Conservation (phyloP, 108 stramenopile genomes). For the Asterionellopsis glacialis region DNA sequence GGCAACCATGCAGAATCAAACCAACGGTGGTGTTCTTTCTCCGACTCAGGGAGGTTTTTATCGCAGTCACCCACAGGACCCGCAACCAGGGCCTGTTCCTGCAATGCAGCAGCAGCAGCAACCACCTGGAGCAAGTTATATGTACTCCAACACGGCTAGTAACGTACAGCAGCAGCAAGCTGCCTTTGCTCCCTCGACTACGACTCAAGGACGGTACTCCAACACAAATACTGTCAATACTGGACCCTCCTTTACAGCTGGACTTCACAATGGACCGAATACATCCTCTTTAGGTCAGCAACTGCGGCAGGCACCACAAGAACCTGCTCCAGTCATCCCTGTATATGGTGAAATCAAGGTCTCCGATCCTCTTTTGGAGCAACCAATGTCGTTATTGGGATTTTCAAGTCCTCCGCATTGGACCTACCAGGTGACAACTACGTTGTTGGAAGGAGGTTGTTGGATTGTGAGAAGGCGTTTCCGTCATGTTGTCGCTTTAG, state of each 20-base stretch:
- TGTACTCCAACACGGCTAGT: neutral
- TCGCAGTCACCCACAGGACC: neutral
- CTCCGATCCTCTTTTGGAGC: slow-evolving; percentile 67
- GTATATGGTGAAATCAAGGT: slow-evolving; percentile 48
- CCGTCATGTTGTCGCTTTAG: slow-evolving; percentile 81
- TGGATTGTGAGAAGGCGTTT: slow-evolving; percentile 81
- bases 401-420: slow-evolving; percentile 66
- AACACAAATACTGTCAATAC: neutral
- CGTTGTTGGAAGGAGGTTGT: slow-evolving; percentile 25
- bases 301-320: slow-evolving; percentile 17
- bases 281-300: neutral
- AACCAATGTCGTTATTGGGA: slow-evolving; percentile 29
- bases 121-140: neutral
- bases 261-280: slow-evolving; percentile 28
- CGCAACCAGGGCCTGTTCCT: no score
- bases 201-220: neutral
- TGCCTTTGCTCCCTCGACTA: neutral
- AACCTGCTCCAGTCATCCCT: slow-evolving; percentile 43
- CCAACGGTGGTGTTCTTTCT: neutral
- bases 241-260: slow-evolving; percentile 20
- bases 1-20: neutral
- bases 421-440: slow-evolving; percentile 71
- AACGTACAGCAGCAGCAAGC: neutral
- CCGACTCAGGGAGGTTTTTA: neutral
- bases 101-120: no score